These are phyloP conservation scores for Rhynchosporium agropyri DNA, from an alignment of 2,329 filamentous ascomycete species.

Conservation along the genomic window DNA sequence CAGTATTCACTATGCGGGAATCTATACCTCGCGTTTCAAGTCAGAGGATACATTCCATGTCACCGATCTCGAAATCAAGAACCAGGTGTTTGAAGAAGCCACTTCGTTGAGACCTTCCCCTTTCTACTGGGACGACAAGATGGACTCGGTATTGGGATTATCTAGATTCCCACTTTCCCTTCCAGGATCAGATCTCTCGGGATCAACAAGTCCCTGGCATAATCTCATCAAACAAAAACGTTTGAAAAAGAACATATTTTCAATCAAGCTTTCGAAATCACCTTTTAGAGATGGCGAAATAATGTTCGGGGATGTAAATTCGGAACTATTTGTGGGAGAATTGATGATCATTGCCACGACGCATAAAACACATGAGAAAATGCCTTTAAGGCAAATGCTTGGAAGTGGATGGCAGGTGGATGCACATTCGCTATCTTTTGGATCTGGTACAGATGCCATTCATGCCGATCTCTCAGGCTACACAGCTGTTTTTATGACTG, in stretches of 20 bases:
- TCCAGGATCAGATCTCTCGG: conserved; percentile 8
- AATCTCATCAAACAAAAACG: conserved; percentile 1
- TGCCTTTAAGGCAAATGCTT: conserved; percentile 10
- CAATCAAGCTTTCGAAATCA: conserved; percentile 8
- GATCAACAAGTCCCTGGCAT: conserved; percentile 6
- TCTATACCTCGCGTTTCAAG: conserved; percentile 7
- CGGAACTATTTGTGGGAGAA: conserved; percentile 3
- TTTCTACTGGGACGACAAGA: conserved; percentile 1
- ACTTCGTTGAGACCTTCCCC: conserved; percentile 4
- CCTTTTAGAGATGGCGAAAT: conserved; percentile 8
- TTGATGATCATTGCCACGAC: background rate
- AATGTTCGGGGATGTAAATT: conserved; percentile 6
- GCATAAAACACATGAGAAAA: conserved; percentile 7
- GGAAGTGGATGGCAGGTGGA: conserved; percentile 7
- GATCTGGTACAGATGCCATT: conserved; percentile 2
- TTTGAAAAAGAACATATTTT: conserved; percentile 6
- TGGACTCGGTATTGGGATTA: conserved; percentile 7
- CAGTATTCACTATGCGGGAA: conserved; percentile 6
- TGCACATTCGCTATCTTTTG: conserved; percentile 2
- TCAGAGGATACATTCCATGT: conserved; percentile 10
- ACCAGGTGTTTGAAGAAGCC: conserved; percentile 7
- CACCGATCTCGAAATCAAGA: conserved; percentile 6
- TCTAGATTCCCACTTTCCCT: conserved; percentile 10
- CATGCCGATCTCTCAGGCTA: conserved; percentile 8
- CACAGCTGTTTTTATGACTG: conserved; percentile 4